Base-by-base conservation (phyloP, 2,329 filamentous ascomycete species). In the Alternaria conjuncta region DNA sequence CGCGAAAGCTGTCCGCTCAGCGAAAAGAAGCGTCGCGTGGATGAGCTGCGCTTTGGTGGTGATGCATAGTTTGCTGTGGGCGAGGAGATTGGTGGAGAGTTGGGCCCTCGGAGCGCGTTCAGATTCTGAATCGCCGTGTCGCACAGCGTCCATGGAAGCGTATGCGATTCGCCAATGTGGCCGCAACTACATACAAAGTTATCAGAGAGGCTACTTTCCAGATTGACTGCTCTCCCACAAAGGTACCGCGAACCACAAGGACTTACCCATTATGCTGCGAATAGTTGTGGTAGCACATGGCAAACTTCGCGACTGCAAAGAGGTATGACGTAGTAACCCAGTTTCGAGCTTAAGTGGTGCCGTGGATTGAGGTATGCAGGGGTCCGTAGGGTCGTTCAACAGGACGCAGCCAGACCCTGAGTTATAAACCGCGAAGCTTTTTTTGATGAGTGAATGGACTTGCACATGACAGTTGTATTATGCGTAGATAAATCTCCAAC, bases 261-360 rank as follows among this genome's bases (percentile, higher is more conserved):
- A 53, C 49, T 53, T 8, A 53, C 49, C 49, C 76, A 32, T 71
- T 71, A 51, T 78, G 76, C 50, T 71, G 68, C n/a, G 71, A 75
- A 65, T 73, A 75, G 66, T 79, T 79, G 55, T 77, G 72, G 44
- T 68, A 75, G 51, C 75, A 78, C 75, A 78, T 77, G 2, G 30
- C 26, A 45, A 28, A 15, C 18, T 15, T 28, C 9, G 20, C 23
- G 26, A 50, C 20, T 21, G 36, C 18, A 11, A 46, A 21, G 12
- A 26, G 20, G 47, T 43, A 62, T 68, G 66, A 68, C 64, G 66
- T 68, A 57, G 44, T 49, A n/a, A 23, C 49, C 41, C 43, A 28
- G 45, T 55, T 6, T 51, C 59, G 44, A n/a, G 46, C 45, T 30
- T 32, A 44, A 60, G 53, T 54, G 41, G 60, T 57, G 30, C 43